phyloP scores from a whole-genome alignment of 306 rosid species.

The Malus orientalis region DNA sequence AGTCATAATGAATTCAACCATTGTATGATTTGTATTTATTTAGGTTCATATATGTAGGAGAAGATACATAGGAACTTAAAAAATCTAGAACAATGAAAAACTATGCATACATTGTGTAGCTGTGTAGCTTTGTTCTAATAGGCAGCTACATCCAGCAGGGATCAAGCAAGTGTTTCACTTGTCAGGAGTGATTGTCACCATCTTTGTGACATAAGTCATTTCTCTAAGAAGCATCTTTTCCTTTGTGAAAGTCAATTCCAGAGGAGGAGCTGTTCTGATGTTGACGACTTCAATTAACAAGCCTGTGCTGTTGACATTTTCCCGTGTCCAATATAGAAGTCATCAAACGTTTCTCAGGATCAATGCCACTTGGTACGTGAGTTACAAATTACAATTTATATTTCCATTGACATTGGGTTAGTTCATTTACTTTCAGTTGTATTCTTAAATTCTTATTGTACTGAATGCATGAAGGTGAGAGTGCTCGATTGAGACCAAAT shows the following conservation, averaged over 20 bases:
- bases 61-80: no score
- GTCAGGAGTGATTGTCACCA: background rate
- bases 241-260: slow-evolving; percentile 6
- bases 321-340: slow-evolving; percentile 17
- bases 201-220: background rate
- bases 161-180: no score
- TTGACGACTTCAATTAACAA: slow-evolving; percentile 40
- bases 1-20: no score
- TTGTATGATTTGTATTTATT: no score
- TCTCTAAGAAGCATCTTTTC: background rate
- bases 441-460: background rate
- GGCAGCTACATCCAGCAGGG: no score
- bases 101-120: no score
- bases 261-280: slow-evolving; percentile 35
- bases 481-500: no score
- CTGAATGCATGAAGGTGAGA: background rate
- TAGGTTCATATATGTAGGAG: no score
- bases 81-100: no score
- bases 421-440: background rate
- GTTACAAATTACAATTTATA: slow-evolving; percentile 26
- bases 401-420: background rate
- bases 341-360: slow-evolving; percentile 18
- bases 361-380: slow-evolving; percentile 32
- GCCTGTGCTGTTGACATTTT: slow-evolving; percentile 28
- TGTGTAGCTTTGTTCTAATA: no score